A percentile compares a stretch with the other conserved stretches of the same genome.
These are phyloP conservation scores for Ilex asprella DNA, from an alignment of 257 asterid genomes.

Conservation along the genomic window DNA sequence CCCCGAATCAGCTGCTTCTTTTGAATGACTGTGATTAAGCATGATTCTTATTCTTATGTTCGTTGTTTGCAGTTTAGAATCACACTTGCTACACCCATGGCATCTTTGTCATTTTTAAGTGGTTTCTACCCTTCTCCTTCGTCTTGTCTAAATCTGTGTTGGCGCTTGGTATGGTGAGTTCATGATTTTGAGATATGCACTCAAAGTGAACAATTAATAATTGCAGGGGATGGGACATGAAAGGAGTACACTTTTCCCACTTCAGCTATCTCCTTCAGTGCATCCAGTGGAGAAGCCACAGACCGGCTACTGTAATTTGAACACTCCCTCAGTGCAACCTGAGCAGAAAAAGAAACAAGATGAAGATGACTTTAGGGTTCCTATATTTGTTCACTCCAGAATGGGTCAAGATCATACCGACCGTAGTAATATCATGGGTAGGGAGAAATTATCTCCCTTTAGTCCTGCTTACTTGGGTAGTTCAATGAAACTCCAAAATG, in stretches of 20 bases:
- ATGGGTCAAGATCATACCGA: conserved; percentile 32
- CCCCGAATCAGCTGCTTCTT: no score
- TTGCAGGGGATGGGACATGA: conserved; percentile 51
- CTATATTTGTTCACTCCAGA: conserved; percentile 38
- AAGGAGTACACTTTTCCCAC: conserved; percentile 26
- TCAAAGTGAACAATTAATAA: neutral
- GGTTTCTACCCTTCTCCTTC: no score
- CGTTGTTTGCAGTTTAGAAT: no score
- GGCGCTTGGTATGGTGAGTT: neutral
- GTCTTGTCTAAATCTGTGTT: neutral
- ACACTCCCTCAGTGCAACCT: conserved; percentile 23
- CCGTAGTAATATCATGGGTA: conserved; percentile 4
- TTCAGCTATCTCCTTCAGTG: conserved; percentile 25
- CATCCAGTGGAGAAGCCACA: conserved; percentile 38
- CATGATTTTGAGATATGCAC: neutral
- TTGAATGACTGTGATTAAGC: no score
- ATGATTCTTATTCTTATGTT: no score
- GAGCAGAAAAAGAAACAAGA: conserved; percentile 38
- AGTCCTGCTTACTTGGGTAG: conserved; percentile 15
- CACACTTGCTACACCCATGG: no score
- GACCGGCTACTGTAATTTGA: conserved; percentile 22
- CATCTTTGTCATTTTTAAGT: no score
- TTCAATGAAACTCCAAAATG: conserved; percentile 21
- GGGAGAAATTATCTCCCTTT: conserved; percentile 28
- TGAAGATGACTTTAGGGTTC: conserved; percentile 71